Evolutionary conservation across 2,329 filamentous ascomycete species (phyloP).

Genomic region (Aspergillus sp.): DNA sequence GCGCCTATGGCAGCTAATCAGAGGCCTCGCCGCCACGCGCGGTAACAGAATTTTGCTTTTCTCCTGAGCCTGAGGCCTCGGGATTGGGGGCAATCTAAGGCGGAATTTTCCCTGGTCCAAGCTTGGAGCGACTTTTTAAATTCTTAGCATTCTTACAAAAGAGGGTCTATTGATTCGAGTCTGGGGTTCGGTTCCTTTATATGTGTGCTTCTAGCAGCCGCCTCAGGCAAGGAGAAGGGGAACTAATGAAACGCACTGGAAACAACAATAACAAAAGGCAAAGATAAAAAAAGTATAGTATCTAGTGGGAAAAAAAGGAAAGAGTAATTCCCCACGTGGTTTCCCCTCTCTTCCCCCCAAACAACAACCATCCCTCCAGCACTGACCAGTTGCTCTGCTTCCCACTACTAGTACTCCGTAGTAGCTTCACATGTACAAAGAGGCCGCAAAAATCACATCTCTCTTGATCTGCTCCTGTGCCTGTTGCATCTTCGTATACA

Average conservation of each 20-base stretch:
- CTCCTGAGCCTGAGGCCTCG: constrained; percentile 1
- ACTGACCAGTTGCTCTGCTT: background rate
- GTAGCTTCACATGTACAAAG: constrained; percentile 72
- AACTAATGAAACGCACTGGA: background rate
- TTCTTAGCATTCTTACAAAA: background rate
- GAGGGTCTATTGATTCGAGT: background rate
- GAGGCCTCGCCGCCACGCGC: constrained; percentile 25
- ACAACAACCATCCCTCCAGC: background rate
- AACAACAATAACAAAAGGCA: no score
- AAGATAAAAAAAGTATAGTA: no score
- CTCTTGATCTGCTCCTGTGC: constrained; percentile 98
- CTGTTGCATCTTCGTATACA: constrained; percentile 95
- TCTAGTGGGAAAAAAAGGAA: background rate
- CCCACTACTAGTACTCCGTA: no score
- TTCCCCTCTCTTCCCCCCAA: background rate
- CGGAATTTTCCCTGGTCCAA: background rate
- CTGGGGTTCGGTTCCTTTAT: background rate
- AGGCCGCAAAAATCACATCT: constrained; percentile 88
- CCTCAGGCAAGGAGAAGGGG: background rate
- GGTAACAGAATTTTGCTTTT: constrained; percentile 25
- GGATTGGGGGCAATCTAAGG: background rate
- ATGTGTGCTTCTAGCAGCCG: background rate
- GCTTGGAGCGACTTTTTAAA: background rate
- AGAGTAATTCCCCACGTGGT: constrained; percentile 15
- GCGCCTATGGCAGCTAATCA: constrained; percentile 30